Evolutionary conservation across 169 alveolate species (phyloP).

Genomic region (Neospora caninum): DNA sequence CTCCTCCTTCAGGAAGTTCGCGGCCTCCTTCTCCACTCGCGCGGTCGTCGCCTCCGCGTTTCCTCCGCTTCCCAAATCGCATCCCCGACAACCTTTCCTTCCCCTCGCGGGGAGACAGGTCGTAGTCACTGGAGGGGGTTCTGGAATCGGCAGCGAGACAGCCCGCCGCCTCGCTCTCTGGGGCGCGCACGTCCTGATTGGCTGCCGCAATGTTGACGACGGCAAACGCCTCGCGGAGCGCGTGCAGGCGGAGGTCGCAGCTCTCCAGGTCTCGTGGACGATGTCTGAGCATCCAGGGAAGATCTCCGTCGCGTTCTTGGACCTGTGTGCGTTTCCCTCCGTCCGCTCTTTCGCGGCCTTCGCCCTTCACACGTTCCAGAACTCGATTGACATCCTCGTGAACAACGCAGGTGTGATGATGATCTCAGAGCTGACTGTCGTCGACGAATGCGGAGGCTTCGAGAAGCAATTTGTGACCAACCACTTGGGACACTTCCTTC

Average conservation of each 20-base stretch:
- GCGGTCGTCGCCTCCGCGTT: not conserved
- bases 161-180: constrained; percentile 75
- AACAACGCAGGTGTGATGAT: constrained; percentile 81
- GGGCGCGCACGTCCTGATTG: constrained; percentile 80
- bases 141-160: constrained; percentile 84
- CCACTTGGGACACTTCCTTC: constrained; percentile 77
- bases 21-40: constrained; percentile 5
- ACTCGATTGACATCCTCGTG: constrained; percentile 75
- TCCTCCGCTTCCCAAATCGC: not conserved
- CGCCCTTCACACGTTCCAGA: constrained; percentile 53
- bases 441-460: constrained; percentile 64
- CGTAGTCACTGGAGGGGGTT: constrained; percentile 74
- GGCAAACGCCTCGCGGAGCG: constrained; percentile 35
- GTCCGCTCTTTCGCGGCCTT: constrained; percentile 66
- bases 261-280: not conserved
- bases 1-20: not conserved
- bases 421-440: not conserved
- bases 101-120: not conserved
- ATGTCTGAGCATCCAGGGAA: not conserved
- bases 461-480: constrained; percentile 75
- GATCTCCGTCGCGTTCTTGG: constrained; percentile 47
- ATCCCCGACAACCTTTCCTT: not conserved
- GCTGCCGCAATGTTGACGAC: constrained; percentile 73
- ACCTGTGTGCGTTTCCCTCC: constrained; percentile 70
- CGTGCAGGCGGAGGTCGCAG: not conserved